Evolutionary conservation across 2,329 filamentous ascomycete genomes (phyloP).

Genomic region (Ophiostoma ulmi): DNA sequence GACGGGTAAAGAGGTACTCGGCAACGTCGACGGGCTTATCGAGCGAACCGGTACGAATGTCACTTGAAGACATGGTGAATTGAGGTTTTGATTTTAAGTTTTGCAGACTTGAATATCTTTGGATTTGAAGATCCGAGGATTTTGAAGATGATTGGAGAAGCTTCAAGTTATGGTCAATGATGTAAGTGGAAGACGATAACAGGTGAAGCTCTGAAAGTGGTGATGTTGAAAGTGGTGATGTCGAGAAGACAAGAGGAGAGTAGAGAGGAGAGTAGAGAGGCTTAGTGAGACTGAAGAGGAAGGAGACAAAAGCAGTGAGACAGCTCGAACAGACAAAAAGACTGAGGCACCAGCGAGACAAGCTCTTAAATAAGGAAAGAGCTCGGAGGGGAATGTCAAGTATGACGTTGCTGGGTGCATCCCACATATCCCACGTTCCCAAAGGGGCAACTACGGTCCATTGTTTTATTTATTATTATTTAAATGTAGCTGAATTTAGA

Average conservation of each 20-base stretch:
- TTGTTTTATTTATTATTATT: neutral
- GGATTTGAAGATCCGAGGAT: neutral
- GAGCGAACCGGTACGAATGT: constrained; percentile 27
- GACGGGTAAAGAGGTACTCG: constrained; percentile 48
- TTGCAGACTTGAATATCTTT: neutral
- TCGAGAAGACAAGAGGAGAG: neutral
- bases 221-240: neutral
- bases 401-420: constrained; percentile 21
- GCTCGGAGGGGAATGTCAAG: constrained; percentile 6
- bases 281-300: neutral
- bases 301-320: neutral
- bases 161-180: neutral
- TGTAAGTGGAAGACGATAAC: neutral
- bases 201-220: neutral
- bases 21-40: constrained; percentile 46
- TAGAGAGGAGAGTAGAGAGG: neutral
- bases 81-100: neutral
- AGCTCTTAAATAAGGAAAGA: constrained; percentile 4
- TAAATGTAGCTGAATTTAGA: neutral
- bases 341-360: neutral
- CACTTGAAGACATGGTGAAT: constrained; percentile 24
- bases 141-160: neutral
- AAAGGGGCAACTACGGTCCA: constrained; percentile 12
- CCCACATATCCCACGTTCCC: constrained; percentile 4
- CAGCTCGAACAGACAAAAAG: neutral